Conservation (phyloP, 1,139 yeast species). For the Saccharomyces hybrid region DNA sequence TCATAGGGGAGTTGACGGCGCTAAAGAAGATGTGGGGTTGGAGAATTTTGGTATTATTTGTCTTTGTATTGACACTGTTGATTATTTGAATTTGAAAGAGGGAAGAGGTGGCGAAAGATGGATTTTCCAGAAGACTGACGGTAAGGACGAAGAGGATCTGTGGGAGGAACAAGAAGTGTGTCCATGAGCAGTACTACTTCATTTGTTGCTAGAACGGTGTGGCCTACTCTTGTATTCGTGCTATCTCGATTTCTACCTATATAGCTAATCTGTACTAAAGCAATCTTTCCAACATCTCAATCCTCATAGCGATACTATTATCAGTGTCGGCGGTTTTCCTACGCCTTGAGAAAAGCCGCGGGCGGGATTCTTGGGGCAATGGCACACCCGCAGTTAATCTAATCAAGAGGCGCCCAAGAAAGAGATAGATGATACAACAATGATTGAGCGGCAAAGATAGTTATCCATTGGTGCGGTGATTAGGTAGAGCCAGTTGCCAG, state of each 20-base stretch:
- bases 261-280: not conserved
- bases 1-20: slow-evolving; percentile 77
- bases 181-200: slow-evolving; percentile 41
- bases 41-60: slow-evolving; percentile 65
- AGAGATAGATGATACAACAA: not conserved
- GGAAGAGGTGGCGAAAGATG: slow-evolving; percentile 38
- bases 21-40: slow-evolving; percentile 58
- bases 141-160: slow-evolving; percentile 46
- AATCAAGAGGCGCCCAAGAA: not conserved
- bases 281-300: not conserved
- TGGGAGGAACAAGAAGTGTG: slow-evolving; percentile 78
- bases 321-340: not conserved
- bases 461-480: not conserved
- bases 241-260: not conserved
- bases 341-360: slow-evolving; percentile 1
- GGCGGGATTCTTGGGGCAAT: not conserved
- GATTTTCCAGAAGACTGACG: slow-evolving; percentile 41
- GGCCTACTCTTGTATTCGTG: not conserved
- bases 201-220: not conserved
- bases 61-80: slow-evolving; percentile 66
- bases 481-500: not conserved
- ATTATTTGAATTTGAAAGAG: slow-evolving; percentile 47
- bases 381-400: not conserved
- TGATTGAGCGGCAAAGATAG: not conserved
- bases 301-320: not conserved